Base-by-base conservation (phyloP, 768 basidiomycete genomes). In the Tylopilus balloui region DNA sequence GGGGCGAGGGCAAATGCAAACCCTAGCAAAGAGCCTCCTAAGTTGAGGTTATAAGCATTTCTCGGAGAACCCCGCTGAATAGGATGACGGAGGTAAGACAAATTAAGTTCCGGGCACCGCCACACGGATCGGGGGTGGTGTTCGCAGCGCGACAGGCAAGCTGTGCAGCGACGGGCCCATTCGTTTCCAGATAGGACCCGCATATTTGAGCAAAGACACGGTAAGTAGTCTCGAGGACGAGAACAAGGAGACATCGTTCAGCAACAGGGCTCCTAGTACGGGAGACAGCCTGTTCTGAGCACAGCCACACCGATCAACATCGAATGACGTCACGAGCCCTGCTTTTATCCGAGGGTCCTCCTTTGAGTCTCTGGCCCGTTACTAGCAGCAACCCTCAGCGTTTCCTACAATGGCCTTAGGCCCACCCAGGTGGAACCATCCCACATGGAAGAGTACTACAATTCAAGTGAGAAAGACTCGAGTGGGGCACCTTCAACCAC, bases 301-400 rank as follows among this genome's bases (percentile, higher is more conserved):
- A n/a, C n/a, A n/a, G n/a, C n/a, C n/a, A n/a, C n/a, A n/a, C n/a
- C n/a, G n/a, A n/a, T n/a, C n/a, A n/a, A n/a, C n/a, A n/a, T n/a
- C n/a, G n/a, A n/a, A n/a, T n/a, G n/a, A n/a, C n/a, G n/a, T n/a
- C n/a, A n/a, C n/a, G n/a, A n/a, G n/a, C n/a, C n/a, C 93, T 29
- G 88, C 88, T 73, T 99, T 94, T 66, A 97, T 82, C 58, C 83
- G 80, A 28, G 94, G 95, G 73, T 94, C 93, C 52, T 92, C 93
- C 59, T 86, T n/a, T n/a, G n/a, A n/a, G n/a, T 85, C 69, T 97
- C 96, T 39, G 91, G 84, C 25, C 92, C 94, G 63, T 77, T 88
- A 36, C 93, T 92, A 35, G 76, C 68, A 2, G 83, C 79, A 27
- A 92, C 88, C 65, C 80, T 83, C 68, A 88, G 75, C 21, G 93